Evolutionary conservation across 116 monocot species (phyloP).

Genomic region (Dioscorea cayenensis): DNA sequence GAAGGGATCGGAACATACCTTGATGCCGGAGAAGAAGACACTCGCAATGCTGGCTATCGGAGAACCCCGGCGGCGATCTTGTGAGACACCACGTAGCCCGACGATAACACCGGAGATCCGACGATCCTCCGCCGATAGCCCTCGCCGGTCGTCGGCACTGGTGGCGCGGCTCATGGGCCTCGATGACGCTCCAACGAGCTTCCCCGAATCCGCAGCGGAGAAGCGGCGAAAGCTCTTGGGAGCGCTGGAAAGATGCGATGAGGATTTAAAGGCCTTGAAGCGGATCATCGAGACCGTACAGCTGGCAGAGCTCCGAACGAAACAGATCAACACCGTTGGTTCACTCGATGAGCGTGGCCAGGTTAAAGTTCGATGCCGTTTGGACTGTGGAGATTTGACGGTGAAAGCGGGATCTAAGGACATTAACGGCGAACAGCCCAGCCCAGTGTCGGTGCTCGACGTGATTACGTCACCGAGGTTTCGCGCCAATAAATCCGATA

Average conservation of each 20-base stretch:
- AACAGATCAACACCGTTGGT: neutral
- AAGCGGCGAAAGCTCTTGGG: slow-evolving; percentile 72
- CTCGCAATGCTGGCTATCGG: neutral
- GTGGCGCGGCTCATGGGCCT: slow-evolving; percentile 76
- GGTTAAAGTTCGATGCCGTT: neutral
- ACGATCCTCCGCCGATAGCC: slow-evolving; percentile 7
- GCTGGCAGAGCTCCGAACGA: slow-evolving; percentile 20
- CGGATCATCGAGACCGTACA: slow-evolving; percentile 73
- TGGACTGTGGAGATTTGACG: slow-evolving; percentile 2
- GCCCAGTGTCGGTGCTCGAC: slow-evolving; percentile 49
- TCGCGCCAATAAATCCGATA: neutral
- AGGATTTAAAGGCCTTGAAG: slow-evolving; percentile 66
- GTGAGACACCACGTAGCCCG: slow-evolving; percentile 49
- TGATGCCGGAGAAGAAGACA: neutral
- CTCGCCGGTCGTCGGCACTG: slow-evolving; percentile 24
- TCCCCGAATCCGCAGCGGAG: slow-evolving; percentile 39
- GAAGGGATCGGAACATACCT: neutral
- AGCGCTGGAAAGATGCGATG: slow-evolving; percentile 87
- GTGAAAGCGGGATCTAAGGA: slow-evolving; percentile 8
- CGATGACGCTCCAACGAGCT: slow-evolving; percentile 24
- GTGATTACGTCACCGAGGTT: slow-evolving; percentile 16
- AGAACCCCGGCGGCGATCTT: slow-evolving; percentile 16
- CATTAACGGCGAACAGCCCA: slow-evolving; percentile 19
- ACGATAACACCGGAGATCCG: slow-evolving; percentile 43
- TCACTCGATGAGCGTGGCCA: neutral